Percentiles rank a stretch among this genome's conserved stretches.
Conservation (phyloP, 441 rosid species). For the Pelargonium citronellum region DNA sequence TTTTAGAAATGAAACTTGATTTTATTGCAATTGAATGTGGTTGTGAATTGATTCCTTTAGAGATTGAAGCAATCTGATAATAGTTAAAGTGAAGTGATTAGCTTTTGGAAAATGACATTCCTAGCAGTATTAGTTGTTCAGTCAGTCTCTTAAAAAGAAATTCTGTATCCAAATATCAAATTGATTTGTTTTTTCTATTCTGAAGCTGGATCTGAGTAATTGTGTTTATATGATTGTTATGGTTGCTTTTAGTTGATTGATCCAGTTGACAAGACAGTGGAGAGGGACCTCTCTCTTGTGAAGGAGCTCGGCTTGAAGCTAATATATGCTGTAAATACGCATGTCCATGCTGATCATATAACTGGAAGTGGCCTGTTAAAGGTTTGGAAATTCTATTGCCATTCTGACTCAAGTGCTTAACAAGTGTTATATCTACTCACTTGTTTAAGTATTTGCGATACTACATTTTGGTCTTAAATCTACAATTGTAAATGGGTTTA, state of each 20-base stretch:
- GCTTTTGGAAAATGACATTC: neutral
- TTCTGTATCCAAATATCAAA: neutral
- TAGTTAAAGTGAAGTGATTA: neutral
- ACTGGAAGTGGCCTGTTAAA: slow-evolving; percentile 83
- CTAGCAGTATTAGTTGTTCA: neutral
- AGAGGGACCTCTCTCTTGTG: neutral
- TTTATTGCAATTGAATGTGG: neutral
- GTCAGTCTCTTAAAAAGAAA: neutral
- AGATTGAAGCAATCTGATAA: neutral
- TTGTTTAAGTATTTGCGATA: neutral
- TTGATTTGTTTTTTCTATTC: neutral
- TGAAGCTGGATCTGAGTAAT: slow-evolving; percentile 7
- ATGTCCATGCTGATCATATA: slow-evolving; percentile 97
- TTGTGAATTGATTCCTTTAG: neutral
- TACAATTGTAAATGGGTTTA: neutral
- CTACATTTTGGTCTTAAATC: neutral
- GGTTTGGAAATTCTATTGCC: slow-evolving; percentile 30
- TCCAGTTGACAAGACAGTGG: slow-evolving; percentile 54
- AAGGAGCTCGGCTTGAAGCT: slow-evolving; percentile 50
- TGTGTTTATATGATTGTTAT: neutral
- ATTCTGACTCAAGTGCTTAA: neutral
- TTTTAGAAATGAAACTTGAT: too few relatives aligned
- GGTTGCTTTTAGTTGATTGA: slow-evolving; percentile 61
- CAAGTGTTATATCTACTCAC: neutral
- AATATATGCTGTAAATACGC: slow-evolving; percentile 78